Base-by-base conservation (phyloP, 192 early-diverging fungal species). In the Coemansia sp. region DNA sequence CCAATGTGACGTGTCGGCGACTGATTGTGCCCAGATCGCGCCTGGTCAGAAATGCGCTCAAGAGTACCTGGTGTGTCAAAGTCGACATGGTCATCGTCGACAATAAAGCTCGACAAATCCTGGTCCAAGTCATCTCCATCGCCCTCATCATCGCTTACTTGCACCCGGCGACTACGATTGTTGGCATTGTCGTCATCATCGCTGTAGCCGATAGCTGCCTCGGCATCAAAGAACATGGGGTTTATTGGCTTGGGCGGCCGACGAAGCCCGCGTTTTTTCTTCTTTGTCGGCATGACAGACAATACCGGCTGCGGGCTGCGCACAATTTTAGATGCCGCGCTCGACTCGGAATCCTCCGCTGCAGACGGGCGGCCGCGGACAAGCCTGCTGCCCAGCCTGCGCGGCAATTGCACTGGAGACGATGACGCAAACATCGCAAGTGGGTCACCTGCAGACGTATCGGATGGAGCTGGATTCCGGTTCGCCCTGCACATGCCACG, bases 101-200 rank as follows among this genome's bases (percentile, higher is more conserved):
- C 74, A 60, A 82, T 66, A 70, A 75, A 82, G 70, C 73, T 70
- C n/a, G 79, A 75, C 57, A 76, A 56, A 15, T 76, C 67, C 39
- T 64, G 66, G 41, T 82, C 69, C 59, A 82, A 25, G 19, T 76
- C 66, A 2, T 75, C 73, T 6, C 60, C 65, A 32, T 74, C 77
- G 32, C 51, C 51, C 62, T 75, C 70, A 43, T 75, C 72, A 21
- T 67, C 70, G 45, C 62, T 68, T 11, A 56, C 45, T 11, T 1
- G 41, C 41, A 17, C 66, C 25, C 22, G 45, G 22, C 24, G 39
- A 41, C 21, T 12, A 1, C 14, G 47, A 17, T 8, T 25, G 17
- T 35, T 14, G 12, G 35, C 35, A 22, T 27, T 57, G 23, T 45
- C n/a, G 2, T 35, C 32, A 35, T 72, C 64, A 2, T 72, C 79